Conservation (phyloP, 2,329 filamentous ascomycete genomes). For the Beauveria sp. region DNA sequence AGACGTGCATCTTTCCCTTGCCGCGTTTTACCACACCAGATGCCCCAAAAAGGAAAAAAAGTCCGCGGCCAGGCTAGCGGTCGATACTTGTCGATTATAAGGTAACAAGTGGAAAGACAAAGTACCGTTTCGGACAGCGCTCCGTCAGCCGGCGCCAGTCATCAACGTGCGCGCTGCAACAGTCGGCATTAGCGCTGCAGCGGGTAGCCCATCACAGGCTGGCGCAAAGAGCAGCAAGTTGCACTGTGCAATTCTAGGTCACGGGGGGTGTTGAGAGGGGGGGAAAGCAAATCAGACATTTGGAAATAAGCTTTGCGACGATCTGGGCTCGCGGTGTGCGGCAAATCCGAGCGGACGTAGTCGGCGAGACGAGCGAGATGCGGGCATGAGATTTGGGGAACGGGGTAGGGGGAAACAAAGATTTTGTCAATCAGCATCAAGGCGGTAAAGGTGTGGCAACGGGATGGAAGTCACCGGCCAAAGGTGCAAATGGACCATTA, state of each 20-base stretch:
- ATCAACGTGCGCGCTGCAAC: not conserved
- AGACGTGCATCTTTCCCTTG: not conserved
- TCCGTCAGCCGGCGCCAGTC: not conserved
- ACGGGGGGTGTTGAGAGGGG: not conserved
- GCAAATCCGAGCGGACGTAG: slow-evolving; percentile 5
- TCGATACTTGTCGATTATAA: not conserved
- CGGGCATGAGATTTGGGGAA: not conserved
- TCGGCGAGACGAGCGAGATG: slow-evolving; percentile 5
- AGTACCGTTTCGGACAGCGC: not conserved
- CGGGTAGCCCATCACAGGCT: not conserved
- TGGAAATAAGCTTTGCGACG: not conserved
- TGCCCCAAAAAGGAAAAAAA: not conserved
- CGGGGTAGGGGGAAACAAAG: not conserved
- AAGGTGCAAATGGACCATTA: not conserved
- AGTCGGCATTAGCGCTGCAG: not conserved
- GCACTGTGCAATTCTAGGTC: not conserved
- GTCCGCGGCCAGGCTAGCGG: not conserved
- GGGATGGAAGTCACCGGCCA: not conserved
- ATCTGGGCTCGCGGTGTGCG: not conserved
- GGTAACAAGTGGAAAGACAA: not conserved
- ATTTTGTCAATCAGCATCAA: not conserved
- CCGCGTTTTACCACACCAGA: too few species aligned
- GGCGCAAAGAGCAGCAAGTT: not conserved
- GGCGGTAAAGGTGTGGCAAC: not conserved
- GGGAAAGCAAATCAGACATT: not conserved